Base-by-base conservation (phyloP, 768 basidiomycete genomes). In the Ramaria sp. region DNA sequence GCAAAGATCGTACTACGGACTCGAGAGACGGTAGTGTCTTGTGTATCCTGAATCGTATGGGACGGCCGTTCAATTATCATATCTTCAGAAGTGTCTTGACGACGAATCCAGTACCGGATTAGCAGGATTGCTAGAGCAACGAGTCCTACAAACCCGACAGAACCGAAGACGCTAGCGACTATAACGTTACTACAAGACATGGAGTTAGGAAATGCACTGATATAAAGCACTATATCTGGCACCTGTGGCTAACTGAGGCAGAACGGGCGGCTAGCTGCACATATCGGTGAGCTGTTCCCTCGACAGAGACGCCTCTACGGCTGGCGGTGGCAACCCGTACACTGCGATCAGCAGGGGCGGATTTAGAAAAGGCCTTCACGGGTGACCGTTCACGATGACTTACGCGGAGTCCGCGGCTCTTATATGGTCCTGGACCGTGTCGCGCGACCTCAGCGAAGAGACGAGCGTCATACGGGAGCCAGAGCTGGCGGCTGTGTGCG, bases 111-210 rank as follows among this genome's bases (percentile, higher is more conserved):
- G 42, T 47, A 47, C 18, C 53, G 53, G 16, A 28, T 9, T 12
- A 48, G 15, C 22, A 45, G 30, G 20, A 45, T 27, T 5, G 34
- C 27, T 16, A 22, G 2, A 25, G 30, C 10, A 12, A 55, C 28
- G 34, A 55, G 41, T 32, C 43, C 53, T 18, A 48, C 18, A n/a
- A 20, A 44, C 18, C 53, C 53, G 13, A 55, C 20, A 22, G 36
- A 16, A 3, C 53, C 53, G 25, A 55, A 48, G 5, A 55, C 45
- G 53, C 30, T 47, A 20, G 43, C 42, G 20, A 55, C 4, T 16
- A 55, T 55, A 37, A 55, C 37, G 39, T 25, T n/a, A 22, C 53
- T 55, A 30, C 32, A 48, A 24, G 28, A 13, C 48, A 50, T 50
- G 48, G 16, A 16, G n/a, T 50, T 30, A 47, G 45, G 24, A 22